Percentiles rank a stretch among this genome's conserved stretches.
phyloP scores from a whole-genome alignment of 768 basidiomycete genomes.

The Tulasnella sp. region DNA sequence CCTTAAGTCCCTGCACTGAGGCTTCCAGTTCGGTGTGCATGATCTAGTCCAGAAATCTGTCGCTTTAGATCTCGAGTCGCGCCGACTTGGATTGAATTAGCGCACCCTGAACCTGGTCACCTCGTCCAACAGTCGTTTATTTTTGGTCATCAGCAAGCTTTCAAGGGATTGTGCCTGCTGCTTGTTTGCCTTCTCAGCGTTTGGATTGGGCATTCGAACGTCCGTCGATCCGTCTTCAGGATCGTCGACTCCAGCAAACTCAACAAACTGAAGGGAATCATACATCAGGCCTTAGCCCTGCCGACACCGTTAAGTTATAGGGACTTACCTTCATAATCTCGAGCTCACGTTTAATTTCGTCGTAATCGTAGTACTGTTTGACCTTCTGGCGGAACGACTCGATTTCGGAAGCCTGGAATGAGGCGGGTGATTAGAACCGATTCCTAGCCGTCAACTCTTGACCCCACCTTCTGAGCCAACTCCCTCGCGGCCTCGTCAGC shows the following conservation, averaged over 20 bases:
- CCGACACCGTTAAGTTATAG: not conserved
- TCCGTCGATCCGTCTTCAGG: constrained; percentile 64
- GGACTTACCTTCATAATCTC: constrained; percentile 92
- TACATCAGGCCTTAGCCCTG: not conserved
- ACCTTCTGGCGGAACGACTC: constrained; percentile 70
- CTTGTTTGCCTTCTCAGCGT: constrained; percentile 76
- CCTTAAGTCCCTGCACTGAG: constrained; percentile 60
- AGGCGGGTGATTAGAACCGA: not conserved
- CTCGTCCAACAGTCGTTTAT: constrained; percentile 89
- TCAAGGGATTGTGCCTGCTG: constrained; percentile 85
- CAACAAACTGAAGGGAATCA: constrained; percentile 71
- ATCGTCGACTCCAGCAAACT: constrained; percentile 88
- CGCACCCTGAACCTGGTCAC: constrained; percentile 85
- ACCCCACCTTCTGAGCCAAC: constrained; percentile 55
- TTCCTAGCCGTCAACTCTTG: constrained; percentile 37
- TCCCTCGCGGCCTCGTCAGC: constrained; percentile 66
- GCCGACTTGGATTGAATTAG: constrained; percentile 20
- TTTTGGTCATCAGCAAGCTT: constrained; percentile 88
- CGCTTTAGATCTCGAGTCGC: not conserved
- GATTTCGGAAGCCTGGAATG: constrained; percentile 59
- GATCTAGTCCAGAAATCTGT: constrained; percentile 54
- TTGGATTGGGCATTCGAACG: constrained; percentile 78
- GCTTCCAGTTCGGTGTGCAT: constrained; percentile 79
- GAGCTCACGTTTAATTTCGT: constrained; percentile 96
- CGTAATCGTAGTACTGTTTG: constrained; percentile 81